phyloP scores from a whole-genome alignment of 805 yeast species.

The Lipomyces starkeyi region DNA sequence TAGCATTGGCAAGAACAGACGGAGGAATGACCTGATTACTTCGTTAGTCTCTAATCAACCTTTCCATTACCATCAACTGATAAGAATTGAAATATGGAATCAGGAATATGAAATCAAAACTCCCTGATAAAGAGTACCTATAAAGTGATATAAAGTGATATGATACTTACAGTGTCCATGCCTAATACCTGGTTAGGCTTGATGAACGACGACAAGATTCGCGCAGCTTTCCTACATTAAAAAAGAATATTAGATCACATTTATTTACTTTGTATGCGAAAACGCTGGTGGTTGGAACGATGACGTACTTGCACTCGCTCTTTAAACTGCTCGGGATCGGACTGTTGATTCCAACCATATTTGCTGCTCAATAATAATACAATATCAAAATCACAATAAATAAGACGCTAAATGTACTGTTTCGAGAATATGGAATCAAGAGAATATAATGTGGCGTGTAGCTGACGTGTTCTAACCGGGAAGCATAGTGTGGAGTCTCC shows the following conservation, averaged over 20 bases:
- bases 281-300: not conserved
- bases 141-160: too few relatives aligned
- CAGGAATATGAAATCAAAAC: not conserved
- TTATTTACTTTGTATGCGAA: not conserved
- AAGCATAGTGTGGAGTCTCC: not conserved
- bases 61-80: slow-evolving; percentile 1
- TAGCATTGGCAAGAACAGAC: slow-evolving; percentile 81
- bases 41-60: slow-evolving; percentile 29
- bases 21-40: slow-evolving; percentile 77
- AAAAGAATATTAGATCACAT: not conserved
- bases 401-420: not conserved
- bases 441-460: not conserved
- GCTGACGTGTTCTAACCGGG: not conserved
- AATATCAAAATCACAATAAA: not conserved
- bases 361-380: not conserved
- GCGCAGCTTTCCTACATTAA: slow-evolving; percentile 79
- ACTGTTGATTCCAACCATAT: slow-evolving; percentile 63
- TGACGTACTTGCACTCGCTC: slow-evolving; percentile 78
- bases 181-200: slow-evolving; percentile 95
- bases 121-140: too few relatives aligned
- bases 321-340: slow-evolving; percentile 91
- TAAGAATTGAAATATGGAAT: not conserved
- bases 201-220: slow-evolving; percentile 83
- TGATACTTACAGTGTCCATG: slow-evolving; percentile 58
- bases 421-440: not conserved